phyloP scores from a whole-genome alignment of 2,329 filamentous ascomycete genomes.

The Diplodia intermedia region DNA sequence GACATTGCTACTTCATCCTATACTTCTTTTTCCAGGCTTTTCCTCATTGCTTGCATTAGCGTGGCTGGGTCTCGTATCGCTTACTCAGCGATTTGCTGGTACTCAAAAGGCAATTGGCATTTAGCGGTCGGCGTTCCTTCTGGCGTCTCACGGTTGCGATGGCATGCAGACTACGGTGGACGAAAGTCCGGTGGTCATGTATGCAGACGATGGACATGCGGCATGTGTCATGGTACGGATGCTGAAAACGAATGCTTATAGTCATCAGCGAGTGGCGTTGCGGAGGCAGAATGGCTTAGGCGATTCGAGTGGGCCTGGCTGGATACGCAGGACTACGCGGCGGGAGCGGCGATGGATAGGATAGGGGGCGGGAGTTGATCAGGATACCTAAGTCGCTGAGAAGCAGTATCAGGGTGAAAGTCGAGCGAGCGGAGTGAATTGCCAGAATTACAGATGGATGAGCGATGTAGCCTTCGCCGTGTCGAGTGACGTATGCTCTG shows the following conservation, averaged over 20 bases:
- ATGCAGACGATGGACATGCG: constrained; percentile 13
- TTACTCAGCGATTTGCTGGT: constrained; percentile 20
- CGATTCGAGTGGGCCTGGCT: constrained; percentile 7
- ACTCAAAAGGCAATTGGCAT: constrained; percentile 40
- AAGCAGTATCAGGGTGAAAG: constrained; percentile 16
- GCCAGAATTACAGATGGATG: constrained; percentile 18
- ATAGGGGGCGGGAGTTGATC: constrained; percentile 4
- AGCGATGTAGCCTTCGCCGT: neutral
- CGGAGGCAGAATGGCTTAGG: constrained; percentile 3
- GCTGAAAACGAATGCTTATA: constrained; percentile 11
- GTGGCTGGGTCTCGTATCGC: constrained; percentile 38
- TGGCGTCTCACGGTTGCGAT: constrained; percentile 27
- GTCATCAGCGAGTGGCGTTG: constrained; percentile 16
- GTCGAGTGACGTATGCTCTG: neutral
- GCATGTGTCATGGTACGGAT: constrained; percentile 15
- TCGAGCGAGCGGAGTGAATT: constrained; percentile 16
- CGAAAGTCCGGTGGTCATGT: constrained; percentile 6
- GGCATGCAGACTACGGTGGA: constrained; percentile 12
- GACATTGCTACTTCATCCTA: constrained; percentile 33
- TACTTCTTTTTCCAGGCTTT: constrained; percentile 36
- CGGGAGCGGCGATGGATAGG: constrained; percentile 18
- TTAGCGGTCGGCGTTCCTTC: constrained; percentile 47
- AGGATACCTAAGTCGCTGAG: constrained; percentile 15
- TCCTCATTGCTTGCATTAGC: constrained; percentile 41
- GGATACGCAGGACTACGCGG: neutral